Base-by-base conservation (phyloP, 306 rosid genomes). In the Alnus glutinosa region DNA sequence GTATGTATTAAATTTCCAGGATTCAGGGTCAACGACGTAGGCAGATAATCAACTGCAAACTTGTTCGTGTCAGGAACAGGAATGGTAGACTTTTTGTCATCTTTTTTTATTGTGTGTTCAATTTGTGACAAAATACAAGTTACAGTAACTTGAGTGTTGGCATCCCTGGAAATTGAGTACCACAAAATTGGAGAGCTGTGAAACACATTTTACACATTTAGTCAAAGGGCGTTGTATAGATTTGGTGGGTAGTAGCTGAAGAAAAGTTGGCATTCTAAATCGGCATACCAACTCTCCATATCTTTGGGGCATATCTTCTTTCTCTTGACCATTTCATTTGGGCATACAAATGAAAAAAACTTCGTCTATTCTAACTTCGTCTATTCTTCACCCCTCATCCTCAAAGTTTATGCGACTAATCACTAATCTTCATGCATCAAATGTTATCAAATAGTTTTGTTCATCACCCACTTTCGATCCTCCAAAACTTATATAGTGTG, bases 191-290 rank as follows among this genome's bases (percentile, higher is more conserved):
- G 2, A 1, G 10, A 18, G 7, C 3, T 18, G 18, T 42, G 14
- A 42, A n/a, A 18, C 51, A 16, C 72, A 68, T 42, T 42, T 42
- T 42, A 4, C 30, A 68, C 72, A 68, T 42, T 7, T 16, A 39
- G 49, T 64, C 55, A 14, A 32, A n/a, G 61, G 66, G 51, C 1
- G 32, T 16, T 16, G 4, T 67, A 39, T 39, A 14, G 71, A 46
- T 37, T 67, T 16, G 71, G 50, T 63, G 50, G 71, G 32, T 9
- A 39, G 71, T 67, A 16, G 71, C 30, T 16, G 48, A 67, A 67
- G 49, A 39, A 28, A 36, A 18, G 30, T 67, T 39, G 28, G 30
- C 32, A 67, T 37, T 1, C 50, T 7, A 67, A 7, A 15, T 15
- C 16, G 49, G 48, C 48, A 37, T 13, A 62, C 16, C 5, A 62